Conservation (phyloP, 805 yeast genomes). For the Candida anglica region DNA sequence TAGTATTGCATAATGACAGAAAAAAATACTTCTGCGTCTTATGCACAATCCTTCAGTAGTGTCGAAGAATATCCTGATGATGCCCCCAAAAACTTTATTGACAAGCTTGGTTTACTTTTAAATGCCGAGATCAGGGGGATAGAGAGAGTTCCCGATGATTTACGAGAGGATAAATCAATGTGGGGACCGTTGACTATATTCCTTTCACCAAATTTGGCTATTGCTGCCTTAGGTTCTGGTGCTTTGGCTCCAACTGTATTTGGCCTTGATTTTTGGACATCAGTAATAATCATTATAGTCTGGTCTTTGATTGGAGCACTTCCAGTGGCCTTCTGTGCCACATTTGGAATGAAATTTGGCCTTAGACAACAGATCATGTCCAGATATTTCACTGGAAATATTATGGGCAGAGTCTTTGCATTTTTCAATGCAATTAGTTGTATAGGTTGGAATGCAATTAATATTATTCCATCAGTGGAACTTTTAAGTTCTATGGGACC, state of each 20-base stretch:
- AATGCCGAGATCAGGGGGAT: constrained; percentile 27
- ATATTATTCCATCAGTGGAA: constrained; percentile 26
- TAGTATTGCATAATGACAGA: no score
- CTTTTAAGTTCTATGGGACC: constrained; percentile 22
- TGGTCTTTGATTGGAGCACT: constrained; percentile 31
- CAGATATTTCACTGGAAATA: constrained; percentile 27
- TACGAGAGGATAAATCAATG: constrained; percentile 13
- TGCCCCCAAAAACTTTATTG: constrained; percentile 12
- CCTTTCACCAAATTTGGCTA: constrained; percentile 30
- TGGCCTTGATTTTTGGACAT: constrained; percentile 29
- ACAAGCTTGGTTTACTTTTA: constrained; percentile 18
- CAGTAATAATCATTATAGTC: constrained; percentile 25
- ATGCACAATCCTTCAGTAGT: no score
- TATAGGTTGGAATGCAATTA: constrained; percentile 33
- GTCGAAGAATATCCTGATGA: no score
- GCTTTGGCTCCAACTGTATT: constrained; percentile 32
- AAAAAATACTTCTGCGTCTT: neutral
- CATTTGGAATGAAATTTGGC: constrained; percentile 37
- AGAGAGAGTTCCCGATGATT: constrained; percentile 22
- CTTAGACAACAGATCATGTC: constrained; percentile 32
- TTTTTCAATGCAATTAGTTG: constrained; percentile 24
- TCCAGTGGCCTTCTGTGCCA: constrained; percentile 36
- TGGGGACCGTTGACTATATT: constrained; percentile 21
- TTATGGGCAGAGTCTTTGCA: constrained; percentile 27
- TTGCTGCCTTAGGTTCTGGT: constrained; percentile 33